These are phyloP conservation scores for Delonix regia DNA, from an alignment of 306 rosid genomes.

Conservation along the genomic window DNA sequence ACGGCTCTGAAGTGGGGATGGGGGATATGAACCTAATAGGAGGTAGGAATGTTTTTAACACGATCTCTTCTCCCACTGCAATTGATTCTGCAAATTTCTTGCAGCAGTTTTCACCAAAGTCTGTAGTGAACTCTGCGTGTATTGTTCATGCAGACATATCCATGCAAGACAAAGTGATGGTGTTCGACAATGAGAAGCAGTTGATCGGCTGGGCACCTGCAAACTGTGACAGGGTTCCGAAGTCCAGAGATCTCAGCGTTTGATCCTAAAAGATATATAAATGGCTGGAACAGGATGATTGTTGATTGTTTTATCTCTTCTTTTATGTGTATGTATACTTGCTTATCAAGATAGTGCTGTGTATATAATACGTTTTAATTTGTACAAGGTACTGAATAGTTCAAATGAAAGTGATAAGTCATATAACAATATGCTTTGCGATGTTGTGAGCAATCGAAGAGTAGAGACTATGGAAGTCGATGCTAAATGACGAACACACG, in stretches of 20 bases:
- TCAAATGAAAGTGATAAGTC: neutral
- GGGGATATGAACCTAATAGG: conserved; percentile 68
- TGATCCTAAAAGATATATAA: conserved; percentile 35
- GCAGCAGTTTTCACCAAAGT: neutral
- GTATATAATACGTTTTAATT: conserved; percentile 8
- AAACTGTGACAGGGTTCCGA: conserved; percentile 69
- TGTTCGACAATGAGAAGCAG: conserved; percentile 79
- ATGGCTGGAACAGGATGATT: conserved; percentile 1
- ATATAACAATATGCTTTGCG: neutral
- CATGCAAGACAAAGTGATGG: conserved; percentile 83
- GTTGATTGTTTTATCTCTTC: conserved; percentile 22
- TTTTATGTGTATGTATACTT: conserved; percentile 9
- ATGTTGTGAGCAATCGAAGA: neutral
- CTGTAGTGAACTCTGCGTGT: neutral
- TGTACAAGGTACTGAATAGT: neutral
- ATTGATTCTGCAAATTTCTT: neutral
- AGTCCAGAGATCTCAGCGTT: conserved; percentile 48
- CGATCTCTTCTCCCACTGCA: neutral
- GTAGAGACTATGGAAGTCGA: too few relatives aligned
- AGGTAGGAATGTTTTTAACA: conserved; percentile 55
- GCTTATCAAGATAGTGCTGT: neutral
- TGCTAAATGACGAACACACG: too few relatives aligned
- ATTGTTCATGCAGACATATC: conserved; percentile 59
- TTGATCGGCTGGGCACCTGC: conserved; percentile 77
- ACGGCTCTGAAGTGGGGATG: conserved; percentile 77